Percentiles rank a stretch among this genome's conserved stretches.
Conservation (phyloP, 768 basidiomycete genomes). For the Russula abietina region DNA sequence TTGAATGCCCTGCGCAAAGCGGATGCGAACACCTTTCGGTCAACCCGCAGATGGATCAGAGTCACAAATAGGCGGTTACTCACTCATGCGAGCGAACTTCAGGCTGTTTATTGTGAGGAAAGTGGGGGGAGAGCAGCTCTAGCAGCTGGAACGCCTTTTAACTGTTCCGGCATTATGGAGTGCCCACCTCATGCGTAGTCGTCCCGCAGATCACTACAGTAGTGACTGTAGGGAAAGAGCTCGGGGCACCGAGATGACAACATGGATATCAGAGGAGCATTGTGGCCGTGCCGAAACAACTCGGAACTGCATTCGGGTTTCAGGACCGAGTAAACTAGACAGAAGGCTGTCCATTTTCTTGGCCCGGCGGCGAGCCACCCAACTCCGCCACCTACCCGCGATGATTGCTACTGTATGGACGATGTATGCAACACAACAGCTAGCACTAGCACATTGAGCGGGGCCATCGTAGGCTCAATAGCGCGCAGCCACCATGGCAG, state of each 20-base stretch:
- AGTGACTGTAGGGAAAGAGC: too few relatives aligned
- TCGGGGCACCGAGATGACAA: too few relatives aligned
- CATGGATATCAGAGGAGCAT: too few relatives aligned
- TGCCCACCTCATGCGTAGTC: too few relatives aligned
- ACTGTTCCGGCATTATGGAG: too few relatives aligned
- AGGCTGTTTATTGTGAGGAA: too few relatives aligned
- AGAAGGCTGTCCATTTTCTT: conserved; percentile 58
- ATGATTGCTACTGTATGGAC: conserved; percentile 86
- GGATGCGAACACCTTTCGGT: background rate
- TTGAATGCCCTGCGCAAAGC: conserved; percentile 1
- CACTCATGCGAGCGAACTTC: background rate
- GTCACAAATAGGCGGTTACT: conserved; percentile 1
- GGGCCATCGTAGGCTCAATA: conserved; percentile 70
- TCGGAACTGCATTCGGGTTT: too few relatives aligned
- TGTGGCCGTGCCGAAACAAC: too few relatives aligned
- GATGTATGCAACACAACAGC: conserved; percentile 67
- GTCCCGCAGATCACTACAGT: too few relatives aligned
- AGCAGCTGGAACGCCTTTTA: too few relatives aligned
- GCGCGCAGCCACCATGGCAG: conserved; percentile 79
- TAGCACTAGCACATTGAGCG: conserved; percentile 73
- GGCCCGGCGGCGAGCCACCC: conserved; percentile 97
- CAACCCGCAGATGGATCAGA: background rate
- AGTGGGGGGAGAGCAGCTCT: too few relatives aligned
- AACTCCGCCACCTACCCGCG: conserved; percentile 85
- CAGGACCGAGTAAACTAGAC: too few relatives aligned